phyloP scores from a whole-genome alignment of 208 protist genomes.

The Angomonas ambiguus region DNA sequence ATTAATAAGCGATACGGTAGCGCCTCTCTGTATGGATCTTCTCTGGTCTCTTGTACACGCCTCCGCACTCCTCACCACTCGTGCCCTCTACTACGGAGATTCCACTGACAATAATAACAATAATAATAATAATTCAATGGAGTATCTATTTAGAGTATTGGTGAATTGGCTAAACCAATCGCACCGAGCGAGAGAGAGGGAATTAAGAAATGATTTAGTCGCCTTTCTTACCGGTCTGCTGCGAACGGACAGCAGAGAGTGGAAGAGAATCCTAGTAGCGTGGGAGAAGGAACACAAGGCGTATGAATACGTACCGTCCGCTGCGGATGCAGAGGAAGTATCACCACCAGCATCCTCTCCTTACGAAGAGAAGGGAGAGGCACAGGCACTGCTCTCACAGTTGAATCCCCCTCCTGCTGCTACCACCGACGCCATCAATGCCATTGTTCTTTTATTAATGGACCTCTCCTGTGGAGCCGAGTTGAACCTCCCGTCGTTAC shows the following conservation, averaged over 20 bases:
- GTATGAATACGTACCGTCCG: too few relatives aligned
- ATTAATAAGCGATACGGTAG: too few relatives aligned
- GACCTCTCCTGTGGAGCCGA: slow-evolving; percentile 67
- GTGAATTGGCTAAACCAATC: too few relatives aligned
- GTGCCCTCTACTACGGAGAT: slow-evolving; percentile 36
- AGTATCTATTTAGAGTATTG: too few relatives aligned
- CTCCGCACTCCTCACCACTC: slow-evolving; percentile 24
- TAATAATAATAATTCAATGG: not conserved
- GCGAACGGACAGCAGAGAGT: too few relatives aligned
- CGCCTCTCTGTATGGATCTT: slow-evolving; percentile 49
- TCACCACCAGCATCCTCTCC: not conserved
- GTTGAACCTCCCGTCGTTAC: slow-evolving; percentile 27
- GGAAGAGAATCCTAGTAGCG: too few relatives aligned
- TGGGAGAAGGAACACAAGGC: too few relatives aligned
- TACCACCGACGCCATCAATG: slow-evolving; percentile 57
- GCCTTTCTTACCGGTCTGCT: too few relatives aligned
- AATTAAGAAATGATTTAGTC: too few relatives aligned
- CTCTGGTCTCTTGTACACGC: slow-evolving; percentile 40
- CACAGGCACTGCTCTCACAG: not conserved
- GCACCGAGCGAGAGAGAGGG: too few relatives aligned
- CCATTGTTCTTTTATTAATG: slow-evolving; percentile 51
- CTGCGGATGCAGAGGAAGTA: slow-evolving; percentile 3
- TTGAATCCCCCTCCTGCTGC: not conserved
- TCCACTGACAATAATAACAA: slow-evolving; percentile 4
- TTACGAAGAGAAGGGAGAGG: not conserved